Percentiles rank a stretch among this genome's conserved stretches.
These are phyloP conservation scores for Neurospora crassa DNA, from an alignment of 2,329 filamentous ascomycete genomes.

Conservation along the genomic window DNA sequence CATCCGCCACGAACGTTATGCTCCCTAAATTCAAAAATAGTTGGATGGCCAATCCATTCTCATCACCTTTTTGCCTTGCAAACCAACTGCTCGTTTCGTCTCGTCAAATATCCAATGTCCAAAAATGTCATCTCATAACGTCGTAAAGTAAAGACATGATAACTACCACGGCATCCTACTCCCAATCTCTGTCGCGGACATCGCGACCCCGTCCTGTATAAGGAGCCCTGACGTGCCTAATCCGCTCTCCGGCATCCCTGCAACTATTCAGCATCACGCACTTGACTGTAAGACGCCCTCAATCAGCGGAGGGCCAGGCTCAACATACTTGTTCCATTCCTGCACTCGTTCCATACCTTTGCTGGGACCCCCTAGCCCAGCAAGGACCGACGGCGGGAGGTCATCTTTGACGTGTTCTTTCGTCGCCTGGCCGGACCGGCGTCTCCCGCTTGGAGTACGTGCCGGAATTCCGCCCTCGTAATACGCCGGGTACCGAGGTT, in stretches of 20 bases:
- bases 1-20: neutral
- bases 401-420: slow-evolving; percentile 16
- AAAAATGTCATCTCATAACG: neutral
- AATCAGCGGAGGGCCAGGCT: slow-evolving; percentile 27
- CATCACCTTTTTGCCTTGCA: neutral
- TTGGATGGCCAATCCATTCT: neutral
- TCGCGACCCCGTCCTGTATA: neutral
- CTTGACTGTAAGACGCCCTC: slow-evolving; percentile 6
- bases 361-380: slow-evolving; percentile 35
- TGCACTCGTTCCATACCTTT: slow-evolving; percentile 37
- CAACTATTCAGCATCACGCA: neutral
- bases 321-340: slow-evolving; percentile 40
- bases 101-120: neutral
- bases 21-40: neutral
- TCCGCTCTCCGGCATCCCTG: neutral
- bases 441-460: slow-evolving; percentile 12
- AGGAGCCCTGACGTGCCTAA: neutral
- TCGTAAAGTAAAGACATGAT: neutral
- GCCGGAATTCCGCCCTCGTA: slow-evolving; percentile 8
- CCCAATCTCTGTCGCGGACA: neutral
- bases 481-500: neutral
- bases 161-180: neutral
- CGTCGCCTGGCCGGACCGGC: slow-evolving; percentile 11
- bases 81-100: neutral
- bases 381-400: slow-evolving; percentile 34